Conservation (phyloP, 176 grass and related monocot species). For the Saccharum officinarum region DNA sequence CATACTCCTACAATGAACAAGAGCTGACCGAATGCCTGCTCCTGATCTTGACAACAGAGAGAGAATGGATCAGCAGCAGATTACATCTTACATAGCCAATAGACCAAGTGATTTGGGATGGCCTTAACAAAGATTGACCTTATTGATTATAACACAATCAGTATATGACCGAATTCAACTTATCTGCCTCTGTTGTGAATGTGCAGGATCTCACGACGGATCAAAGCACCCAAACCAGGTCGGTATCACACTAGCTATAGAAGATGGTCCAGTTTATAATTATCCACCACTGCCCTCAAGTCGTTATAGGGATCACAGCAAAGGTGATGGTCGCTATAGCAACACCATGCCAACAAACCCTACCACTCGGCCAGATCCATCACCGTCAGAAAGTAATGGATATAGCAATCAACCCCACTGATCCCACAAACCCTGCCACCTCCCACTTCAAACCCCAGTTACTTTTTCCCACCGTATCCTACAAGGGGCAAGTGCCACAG, state of each 20-base stretch:
- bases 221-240: slow-evolving; percentile 51
- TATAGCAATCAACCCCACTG: slow-evolving; percentile 35
- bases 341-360: slow-evolving; percentile 11
- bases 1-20: no score
- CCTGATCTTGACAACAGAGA: no score
- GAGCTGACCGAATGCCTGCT: no score
- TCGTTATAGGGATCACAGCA: slow-evolving; percentile 19
- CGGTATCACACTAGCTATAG: slow-evolving; percentile 83
- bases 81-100: no score
- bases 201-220: slow-evolving; percentile 61
- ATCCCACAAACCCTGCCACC: slow-evolving; percentile 46
- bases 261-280: slow-evolving; percentile 78
- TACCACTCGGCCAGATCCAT: slow-evolving; percentile 18
- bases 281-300: slow-evolving; percentile 46
- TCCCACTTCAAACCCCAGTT: slow-evolving; percentile 48
- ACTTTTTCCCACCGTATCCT: slow-evolving; percentile 47
- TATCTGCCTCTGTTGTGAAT: not conserved
- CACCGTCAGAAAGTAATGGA: slow-evolving; percentile 28
- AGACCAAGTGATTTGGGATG: not conserved
- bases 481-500: slow-evolving; percentile 35
- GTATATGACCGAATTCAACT: not conserved
- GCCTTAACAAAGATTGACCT: slow-evolving; percentile 15
- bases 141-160: not conserved
- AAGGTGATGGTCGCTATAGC: slow-evolving; percentile 24
- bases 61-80: no score